Conservation (phyloP, 495 filamentous ascomycete species). For the Emericellopsis terricola region DNA sequence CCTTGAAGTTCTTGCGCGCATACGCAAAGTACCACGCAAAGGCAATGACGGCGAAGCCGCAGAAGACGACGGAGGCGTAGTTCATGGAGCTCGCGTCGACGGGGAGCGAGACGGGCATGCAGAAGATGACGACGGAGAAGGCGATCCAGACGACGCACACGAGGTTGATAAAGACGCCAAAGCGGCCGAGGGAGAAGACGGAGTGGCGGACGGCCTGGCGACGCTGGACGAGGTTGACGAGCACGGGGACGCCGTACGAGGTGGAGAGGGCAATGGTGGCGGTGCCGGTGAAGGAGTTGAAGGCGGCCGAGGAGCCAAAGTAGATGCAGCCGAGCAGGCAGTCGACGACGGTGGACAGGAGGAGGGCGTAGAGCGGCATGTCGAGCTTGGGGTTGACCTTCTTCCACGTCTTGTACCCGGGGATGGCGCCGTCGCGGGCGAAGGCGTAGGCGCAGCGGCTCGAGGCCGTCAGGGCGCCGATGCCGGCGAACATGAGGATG, state of each 20-base stretch:
- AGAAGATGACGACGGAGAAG: slow-evolving; percentile 44
- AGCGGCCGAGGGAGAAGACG: slow-evolving; percentile 36
- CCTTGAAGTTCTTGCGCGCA: slow-evolving; percentile 33
- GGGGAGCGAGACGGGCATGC: slow-evolving; percentile 36
- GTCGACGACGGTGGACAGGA: slow-evolving; percentile 34
- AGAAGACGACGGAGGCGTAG: slow-evolving; percentile 39
- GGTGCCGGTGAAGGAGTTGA: slow-evolving; percentile 40
- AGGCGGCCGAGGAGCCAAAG: slow-evolving; percentile 42
- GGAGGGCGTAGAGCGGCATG: slow-evolving; percentile 36
- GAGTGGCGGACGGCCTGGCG: slow-evolving; percentile 25
- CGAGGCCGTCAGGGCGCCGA: slow-evolving; percentile 39
- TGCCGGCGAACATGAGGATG: slow-evolving; percentile 42
- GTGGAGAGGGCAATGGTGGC: slow-evolving; percentile 48
- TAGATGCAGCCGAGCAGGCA: slow-evolving; percentile 41
- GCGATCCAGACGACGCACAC: slow-evolving; percentile 33
- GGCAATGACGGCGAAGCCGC: slow-evolving; percentile 36
- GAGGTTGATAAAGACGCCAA: slow-evolving; percentile 33
- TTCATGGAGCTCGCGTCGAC: slow-evolving; percentile 37
- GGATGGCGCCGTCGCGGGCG: slow-evolving; percentile 47
- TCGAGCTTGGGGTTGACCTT: slow-evolving; percentile 29
- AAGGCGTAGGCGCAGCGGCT: slow-evolving; percentile 44
- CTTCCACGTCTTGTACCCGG: slow-evolving; percentile 46
- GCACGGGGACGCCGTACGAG: slow-evolving; percentile 44
- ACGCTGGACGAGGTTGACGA: slow-evolving; percentile 19
- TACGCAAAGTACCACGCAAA: slow-evolving; percentile 49